Evolutionary conservation across 2,329 filamentous ascomycete genomes (phyloP).

Genomic region (Aureobasidium musti): DNA sequence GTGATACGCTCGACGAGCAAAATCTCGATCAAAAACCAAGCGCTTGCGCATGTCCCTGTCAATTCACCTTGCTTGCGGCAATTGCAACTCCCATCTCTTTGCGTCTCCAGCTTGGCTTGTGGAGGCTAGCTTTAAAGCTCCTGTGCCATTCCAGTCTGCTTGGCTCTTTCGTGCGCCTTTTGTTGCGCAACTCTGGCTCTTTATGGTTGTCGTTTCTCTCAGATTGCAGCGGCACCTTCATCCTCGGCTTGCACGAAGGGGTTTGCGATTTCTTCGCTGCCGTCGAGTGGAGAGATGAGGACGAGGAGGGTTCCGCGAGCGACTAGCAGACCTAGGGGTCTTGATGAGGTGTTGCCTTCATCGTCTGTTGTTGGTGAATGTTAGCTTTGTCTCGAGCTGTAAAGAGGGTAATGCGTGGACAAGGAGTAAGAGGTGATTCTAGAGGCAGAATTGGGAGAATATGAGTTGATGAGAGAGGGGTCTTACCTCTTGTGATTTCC

Average conservation of each 20-base stretch:
- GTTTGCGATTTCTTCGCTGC: constrained; percentile 94
- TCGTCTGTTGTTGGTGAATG: constrained; percentile 65
- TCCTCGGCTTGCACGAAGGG: constrained; percentile 77
- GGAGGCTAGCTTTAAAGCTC: background rate
- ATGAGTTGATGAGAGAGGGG: constrained; percentile 2
- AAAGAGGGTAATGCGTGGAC: background rate
- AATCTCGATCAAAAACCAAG: background rate
- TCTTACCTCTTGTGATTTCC: constrained; percentile 80
- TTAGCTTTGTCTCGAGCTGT: constrained; percentile 49
- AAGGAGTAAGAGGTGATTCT: too few species aligned
- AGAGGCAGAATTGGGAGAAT: background rate
- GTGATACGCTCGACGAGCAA: background rate
- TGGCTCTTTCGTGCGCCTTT: background rate
- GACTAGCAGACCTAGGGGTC: constrained; percentile 82
- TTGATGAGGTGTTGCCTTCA: constrained; percentile 81
- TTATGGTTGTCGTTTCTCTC: background rate
- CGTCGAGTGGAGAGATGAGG: constrained; percentile 87
- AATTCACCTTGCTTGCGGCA: background rate
- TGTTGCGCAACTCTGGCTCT: background rate
- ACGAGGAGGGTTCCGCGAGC: constrained; percentile 91
- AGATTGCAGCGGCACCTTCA: constrained; percentile 32
- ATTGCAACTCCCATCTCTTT: background rate
- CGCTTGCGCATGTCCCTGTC: too few species aligned
- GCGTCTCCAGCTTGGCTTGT: background rate
- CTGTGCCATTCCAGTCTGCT: background rate